Evolutionary conservation across 345 rosid genomes (phyloP).

Genomic region (Fremontodendron californicum): DNA sequence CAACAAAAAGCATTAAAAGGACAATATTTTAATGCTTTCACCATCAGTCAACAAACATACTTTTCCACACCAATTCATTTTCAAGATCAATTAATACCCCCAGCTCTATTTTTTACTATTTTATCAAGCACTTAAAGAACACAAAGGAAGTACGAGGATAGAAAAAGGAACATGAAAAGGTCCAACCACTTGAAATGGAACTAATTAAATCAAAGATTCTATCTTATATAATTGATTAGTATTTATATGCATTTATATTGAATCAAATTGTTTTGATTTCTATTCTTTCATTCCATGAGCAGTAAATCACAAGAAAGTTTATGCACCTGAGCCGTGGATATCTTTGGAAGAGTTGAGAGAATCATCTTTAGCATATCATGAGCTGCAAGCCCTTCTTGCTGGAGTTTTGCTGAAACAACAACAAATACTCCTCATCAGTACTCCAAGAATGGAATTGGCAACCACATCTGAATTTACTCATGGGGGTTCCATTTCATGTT

Average conservation of each 20-base stretch:
- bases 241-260: background rate
- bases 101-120: background rate
- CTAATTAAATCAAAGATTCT: background rate
- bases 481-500: background rate
- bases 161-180: background rate
- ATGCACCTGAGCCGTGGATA: background rate
- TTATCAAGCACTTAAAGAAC: background rate
- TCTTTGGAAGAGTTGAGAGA: conserved; percentile 5
- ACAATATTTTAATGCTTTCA: background rate
- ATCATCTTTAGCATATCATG: conserved; percentile 5
- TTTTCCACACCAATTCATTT: background rate
- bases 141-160: background rate
- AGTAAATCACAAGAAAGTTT: background rate
- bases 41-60: background rate
- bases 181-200: background rate
- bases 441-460: conserved; percentile 1
- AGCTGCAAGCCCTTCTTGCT: background rate
- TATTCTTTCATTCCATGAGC: background rate
- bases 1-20: background rate
- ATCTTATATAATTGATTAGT: background rate
- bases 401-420: background rate
- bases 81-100: background rate
- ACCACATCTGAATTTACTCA: conserved; percentile 9
- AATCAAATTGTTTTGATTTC: background rate
- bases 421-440: background rate